These are phyloP conservation scores for Cyclotella kingstonii DNA, from an alignment of 108 stramenopile species.

Conservation along the genomic window DNA sequence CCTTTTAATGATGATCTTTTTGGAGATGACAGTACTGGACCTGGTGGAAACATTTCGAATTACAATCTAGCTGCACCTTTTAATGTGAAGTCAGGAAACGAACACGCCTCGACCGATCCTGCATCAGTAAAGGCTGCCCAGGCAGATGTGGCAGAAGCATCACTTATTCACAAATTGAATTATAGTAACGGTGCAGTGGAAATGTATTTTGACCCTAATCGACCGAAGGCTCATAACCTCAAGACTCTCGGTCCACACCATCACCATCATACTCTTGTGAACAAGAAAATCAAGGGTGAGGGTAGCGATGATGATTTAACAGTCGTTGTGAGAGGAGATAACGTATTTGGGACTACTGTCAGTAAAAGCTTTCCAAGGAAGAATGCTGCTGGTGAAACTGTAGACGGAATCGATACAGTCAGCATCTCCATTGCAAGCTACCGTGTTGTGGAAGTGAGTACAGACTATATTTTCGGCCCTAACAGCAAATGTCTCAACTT, in stretches of 20 bases:
- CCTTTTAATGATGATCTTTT: slow-evolving; percentile 78
- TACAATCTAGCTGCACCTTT: slow-evolving; percentile 49
- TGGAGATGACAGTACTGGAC: slow-evolving; percentile 25
- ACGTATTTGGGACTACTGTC: slow-evolving; percentile 88
- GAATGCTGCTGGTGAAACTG: slow-evolving; percentile 51
- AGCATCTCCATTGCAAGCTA: slow-evolving; percentile 86
- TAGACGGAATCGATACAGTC: slow-evolving; percentile 69
- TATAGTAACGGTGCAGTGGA: slow-evolving; percentile 36
- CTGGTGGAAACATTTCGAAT: slow-evolving; percentile 22
- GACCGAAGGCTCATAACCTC: slow-evolving; percentile 45
- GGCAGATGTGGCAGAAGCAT: slow-evolving; percentile 63
- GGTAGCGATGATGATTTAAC: slow-evolving; percentile 59
- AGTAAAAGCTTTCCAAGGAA: slow-evolving; percentile 73
- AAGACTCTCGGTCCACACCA: slow-evolving; percentile 46
- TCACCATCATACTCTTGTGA: slow-evolving; percentile 44
- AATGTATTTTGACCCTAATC: slow-evolving; percentile 48
- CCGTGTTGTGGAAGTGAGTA: slow-evolving; percentile 77
- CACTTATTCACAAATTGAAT: slow-evolving; percentile 52
- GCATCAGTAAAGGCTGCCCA: slow-evolving; percentile 42
- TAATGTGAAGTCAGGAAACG: slow-evolving; percentile 41
- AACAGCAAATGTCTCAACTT: too few species aligned
- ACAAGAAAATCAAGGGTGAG: slow-evolving; percentile 49
- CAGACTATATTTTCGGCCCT: neutral
- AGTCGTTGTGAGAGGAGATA: slow-evolving; percentile 70
- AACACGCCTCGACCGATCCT: slow-evolving; percentile 26